Base-by-base conservation (phyloP, 306 rosid genomes). In the Benincasa hispida region DNA sequence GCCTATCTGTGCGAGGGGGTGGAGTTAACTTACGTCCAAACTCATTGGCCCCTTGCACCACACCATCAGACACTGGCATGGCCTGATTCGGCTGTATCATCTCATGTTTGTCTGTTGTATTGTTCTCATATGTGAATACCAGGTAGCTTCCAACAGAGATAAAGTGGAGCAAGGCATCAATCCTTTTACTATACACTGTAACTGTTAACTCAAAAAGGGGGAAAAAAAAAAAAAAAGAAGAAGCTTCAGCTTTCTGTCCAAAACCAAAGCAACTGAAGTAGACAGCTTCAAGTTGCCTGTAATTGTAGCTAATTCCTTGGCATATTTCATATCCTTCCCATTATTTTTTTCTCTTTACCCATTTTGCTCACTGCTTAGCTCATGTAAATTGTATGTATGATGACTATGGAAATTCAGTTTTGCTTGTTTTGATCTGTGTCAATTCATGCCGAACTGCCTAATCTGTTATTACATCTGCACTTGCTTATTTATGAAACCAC, bases 41-140 rank as follows among this genome's bases (percentile, higher is more conserved):
- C 82, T 81, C 88, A 53, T 83, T 87, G 68, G 93, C 93, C 60
- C 93, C 91, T 59, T 87, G 76, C 78, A 82, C 86, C 11, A 85
- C 86, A 15, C 85, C 90, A 80, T 80, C 86, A 24, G 84, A 82
- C 69, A 50, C 70, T 53, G 83, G 87, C 84, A 78, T 82, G 79
- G 63, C 85, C 83, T 87, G 79, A 87, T 84, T 70, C 58, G 77
- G 84, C 77, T 14, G 47, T 75, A 83, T 67, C 47, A 83, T 74
- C 86, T 75, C 51, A 34, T 54, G 48, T 69, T 84, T 79, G 45
- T 79, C 81, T 81, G 75, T 76, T 86, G 91, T 87, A 82, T 80
- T 81, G 84, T 87, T 87, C 83, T 85, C 88, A 76, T 84, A 86
- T 90, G 98, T 89, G 93, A 91, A 93, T 93, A 91, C 84, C 84